Conservation (phyloP, 768 basidiomycete genomes). For the Lactarius psammicola region DNA sequence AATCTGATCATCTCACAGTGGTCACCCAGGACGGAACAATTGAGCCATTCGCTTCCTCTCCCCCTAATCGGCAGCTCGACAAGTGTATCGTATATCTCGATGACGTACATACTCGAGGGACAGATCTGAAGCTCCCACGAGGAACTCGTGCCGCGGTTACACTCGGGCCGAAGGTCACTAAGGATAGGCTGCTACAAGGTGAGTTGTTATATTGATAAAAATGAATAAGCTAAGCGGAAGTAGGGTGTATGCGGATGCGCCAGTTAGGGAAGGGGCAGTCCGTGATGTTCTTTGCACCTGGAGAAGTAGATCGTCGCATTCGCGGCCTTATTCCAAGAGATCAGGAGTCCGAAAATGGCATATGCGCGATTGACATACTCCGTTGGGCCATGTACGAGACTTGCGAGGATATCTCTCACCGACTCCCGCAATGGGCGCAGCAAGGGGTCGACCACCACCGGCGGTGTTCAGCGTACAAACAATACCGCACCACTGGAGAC, state of each 20-base stretch:
- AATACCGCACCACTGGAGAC: neutral
- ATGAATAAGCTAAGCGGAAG: neutral
- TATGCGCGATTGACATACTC: conserved; percentile 5
- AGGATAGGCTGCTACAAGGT: conserved; percentile 25
- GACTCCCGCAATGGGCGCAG: conserved; percentile 10
- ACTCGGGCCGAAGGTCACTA: conserved; percentile 38
- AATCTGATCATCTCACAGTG: conserved; percentile 37
- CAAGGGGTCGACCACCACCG: conserved; percentile 12
- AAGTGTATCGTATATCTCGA: conserved; percentile 50
- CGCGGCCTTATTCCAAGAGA: neutral
- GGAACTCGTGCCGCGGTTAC: conserved; percentile 46
- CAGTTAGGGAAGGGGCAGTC: conserved; percentile 12
- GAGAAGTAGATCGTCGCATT: conserved; percentile 12
- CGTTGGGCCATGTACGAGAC: conserved; percentile 20
- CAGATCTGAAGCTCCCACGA: conserved; percentile 49
- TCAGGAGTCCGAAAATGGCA: neutral
- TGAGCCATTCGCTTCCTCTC: conserved; percentile 40
- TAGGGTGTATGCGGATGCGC: conserved; percentile 18
- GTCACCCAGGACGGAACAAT: conserved; percentile 38
- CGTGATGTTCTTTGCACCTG: conserved; percentile 12
- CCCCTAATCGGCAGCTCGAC: conserved; percentile 37
- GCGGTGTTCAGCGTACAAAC: conserved; percentile 1
- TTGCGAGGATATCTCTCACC: conserved; percentile 10
- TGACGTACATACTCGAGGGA: conserved; percentile 52
- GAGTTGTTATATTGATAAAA: neutral